phyloP scores from a whole-genome alignment of 2,329 filamentous ascomycete species.

The Penicillium sp. region DNA sequence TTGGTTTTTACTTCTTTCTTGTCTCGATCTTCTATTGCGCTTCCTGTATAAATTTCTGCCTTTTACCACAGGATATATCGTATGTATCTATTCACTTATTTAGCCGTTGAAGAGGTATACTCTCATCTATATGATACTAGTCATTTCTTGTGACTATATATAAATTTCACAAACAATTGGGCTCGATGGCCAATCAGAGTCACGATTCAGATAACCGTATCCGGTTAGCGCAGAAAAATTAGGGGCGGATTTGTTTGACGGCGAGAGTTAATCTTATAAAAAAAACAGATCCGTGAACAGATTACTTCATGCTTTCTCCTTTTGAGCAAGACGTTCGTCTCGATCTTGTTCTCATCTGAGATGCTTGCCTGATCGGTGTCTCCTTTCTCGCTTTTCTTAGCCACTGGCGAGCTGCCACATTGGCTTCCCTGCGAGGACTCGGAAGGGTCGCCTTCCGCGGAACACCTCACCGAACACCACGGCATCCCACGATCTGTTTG shows the following conservation, averaged over 20 bases:
- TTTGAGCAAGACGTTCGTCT: background rate
- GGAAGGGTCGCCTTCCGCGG: conserved; percentile 28
- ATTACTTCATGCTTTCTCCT: background rate
- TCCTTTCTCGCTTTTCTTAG: background rate
- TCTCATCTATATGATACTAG: too few relatives aligned
- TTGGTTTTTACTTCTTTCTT: background rate
- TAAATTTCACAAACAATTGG: too few relatives aligned
- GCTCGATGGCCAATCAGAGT: background rate
- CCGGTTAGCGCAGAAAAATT: background rate
- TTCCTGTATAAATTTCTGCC: background rate
- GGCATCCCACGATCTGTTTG: background rate
- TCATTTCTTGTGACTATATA: background rate
- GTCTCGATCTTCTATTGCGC: background rate
- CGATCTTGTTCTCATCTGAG: background rate
- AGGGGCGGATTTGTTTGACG: background rate
- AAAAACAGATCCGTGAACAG: background rate
- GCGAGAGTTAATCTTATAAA: background rate
- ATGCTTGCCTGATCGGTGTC: background rate
- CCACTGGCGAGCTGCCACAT: conserved; percentile 24
- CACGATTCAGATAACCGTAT: background rate
- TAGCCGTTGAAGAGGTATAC: background rate
- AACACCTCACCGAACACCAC: conserved; percentile 5
- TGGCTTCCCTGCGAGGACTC: conserved; percentile 32
- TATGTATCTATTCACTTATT: background rate
- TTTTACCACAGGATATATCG: background rate